Evolutionary conservation across 2,329 filamentous ascomycete species (phyloP), one percentile per base, ranked within the genome.

Genomic region (Trichophyton rubrum): DNA sequence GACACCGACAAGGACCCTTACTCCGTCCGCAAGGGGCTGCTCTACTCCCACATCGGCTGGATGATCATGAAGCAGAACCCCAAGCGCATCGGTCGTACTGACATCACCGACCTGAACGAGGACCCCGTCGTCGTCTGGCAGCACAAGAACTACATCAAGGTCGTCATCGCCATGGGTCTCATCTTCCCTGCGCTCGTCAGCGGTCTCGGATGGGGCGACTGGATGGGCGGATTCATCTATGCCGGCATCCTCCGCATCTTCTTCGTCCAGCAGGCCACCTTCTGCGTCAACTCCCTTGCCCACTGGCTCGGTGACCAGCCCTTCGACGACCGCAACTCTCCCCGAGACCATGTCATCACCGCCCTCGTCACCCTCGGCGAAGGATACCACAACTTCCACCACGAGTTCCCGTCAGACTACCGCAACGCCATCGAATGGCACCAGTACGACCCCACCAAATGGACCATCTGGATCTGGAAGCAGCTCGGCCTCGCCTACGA

Each of bases 301-400:
- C 89, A 95, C 78, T 95, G 88, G 87, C 85, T 95, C 70, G 89
- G 90, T 64, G 90, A 95, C 68, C 89, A 95, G 78, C 90, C 90
- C 63, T 95, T 95, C 72, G 89, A 95, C 68, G 90, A 95, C 81
- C 87, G 89, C 75, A 92, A 95, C 83, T 90, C 87, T 63, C 90
- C 89, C 65, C 86, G 90, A 73, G 89, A 95, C 70, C 89, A 95
- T 75, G 82, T 92, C 71, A 84, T 95, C 75, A 95, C 89, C 45
- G 89, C 89, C 51, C 77, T 95, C 17, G 85, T 90, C 67, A 95
- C 89, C 49, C 85, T 95, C 22, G 89, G 89, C 56, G 89, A 91
- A 77, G 89, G 89, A 33, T 95, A 95, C 79, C 89, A 95, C 82
- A 95, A 95, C 82, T 95, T 95, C 82, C 89, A 95, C 78, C 89